Evolutionary conservation across 2,329 filamentous ascomycete genomes (phyloP).

Genomic region (Penicillium oxalicum): DNA sequence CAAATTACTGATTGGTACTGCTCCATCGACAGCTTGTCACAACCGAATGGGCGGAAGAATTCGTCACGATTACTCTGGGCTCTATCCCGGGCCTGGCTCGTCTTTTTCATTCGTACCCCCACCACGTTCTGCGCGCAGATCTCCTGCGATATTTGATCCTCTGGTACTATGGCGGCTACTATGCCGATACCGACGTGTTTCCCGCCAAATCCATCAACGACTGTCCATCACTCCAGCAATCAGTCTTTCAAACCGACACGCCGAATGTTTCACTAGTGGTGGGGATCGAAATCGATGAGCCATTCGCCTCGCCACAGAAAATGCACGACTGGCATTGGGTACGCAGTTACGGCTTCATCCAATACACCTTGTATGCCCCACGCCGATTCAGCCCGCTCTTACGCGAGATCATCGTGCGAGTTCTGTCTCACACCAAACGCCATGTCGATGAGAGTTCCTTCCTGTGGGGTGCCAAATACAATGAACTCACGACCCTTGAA

Average conservation of each 20-base stretch:
- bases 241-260: slow-evolving; percentile 11
- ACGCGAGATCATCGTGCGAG: slow-evolving; percentile 26
- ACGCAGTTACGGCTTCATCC: slow-evolving; percentile 29
- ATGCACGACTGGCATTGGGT: slow-evolving; percentile 33
- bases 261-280: slow-evolving; percentile 28
- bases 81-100: slow-evolving; percentile 24
- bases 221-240: slow-evolving; percentile 22
- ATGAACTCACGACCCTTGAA: slow-evolving; percentile 25
- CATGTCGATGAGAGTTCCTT: slow-evolving; percentile 16
- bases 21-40: slow-evolving; percentile 20
- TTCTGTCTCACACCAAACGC: slow-evolving; percentile 26
- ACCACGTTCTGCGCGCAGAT: slow-evolving; percentile 50
- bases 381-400: slow-evolving; percentile 31
- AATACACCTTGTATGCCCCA: slow-evolving; percentile 33
- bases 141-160: slow-evolving; percentile 34
- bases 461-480: slow-evolving; percentile 16
- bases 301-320: slow-evolving; percentile 25
- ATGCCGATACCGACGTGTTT: slow-evolving; percentile 30
- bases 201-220: slow-evolving; percentile 24
- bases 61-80: slow-evolving; percentile 20
- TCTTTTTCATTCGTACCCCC: slow-evolving; percentile 27
- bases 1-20: not conserved
- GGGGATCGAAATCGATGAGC: slow-evolving; percentile 34
- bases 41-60: slow-evolving; percentile 22
- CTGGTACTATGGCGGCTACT: slow-evolving; percentile 35